Conservation (phyloP, 2,329 filamentous ascomycete species). For the Phialemoniopsis sp. region DNA sequence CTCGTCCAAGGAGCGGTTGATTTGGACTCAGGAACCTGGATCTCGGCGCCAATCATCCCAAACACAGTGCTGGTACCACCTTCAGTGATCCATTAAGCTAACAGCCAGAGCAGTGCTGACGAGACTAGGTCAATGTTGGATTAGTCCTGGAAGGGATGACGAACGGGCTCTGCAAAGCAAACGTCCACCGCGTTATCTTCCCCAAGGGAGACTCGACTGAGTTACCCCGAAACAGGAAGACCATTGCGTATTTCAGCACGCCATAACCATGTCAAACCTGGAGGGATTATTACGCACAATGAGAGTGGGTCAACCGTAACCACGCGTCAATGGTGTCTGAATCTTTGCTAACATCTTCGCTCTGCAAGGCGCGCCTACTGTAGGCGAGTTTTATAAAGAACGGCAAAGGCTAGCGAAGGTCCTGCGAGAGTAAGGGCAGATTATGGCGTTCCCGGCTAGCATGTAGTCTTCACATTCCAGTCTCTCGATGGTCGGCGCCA, state of each 20-base stretch:
- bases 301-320: not conserved
- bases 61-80: not conserved
- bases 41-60: not conserved
- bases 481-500: too few species aligned
- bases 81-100: not conserved
- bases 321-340: too few species aligned
- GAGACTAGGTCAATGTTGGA: conserved; percentile 1
- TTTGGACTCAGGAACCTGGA: conserved; percentile 1
- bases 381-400: conserved; percentile 1
- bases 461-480: too few species aligned
- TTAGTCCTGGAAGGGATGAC: conserved; percentile 1
- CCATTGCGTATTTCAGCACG: conserved; percentile 1
- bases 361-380: not conserved
- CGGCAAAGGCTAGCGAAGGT: not conserved
- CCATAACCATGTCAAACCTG: conserved; percentile 1
- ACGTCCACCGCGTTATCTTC: conserved; percentile 1
- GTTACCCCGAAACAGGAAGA: conserved; percentile 1
- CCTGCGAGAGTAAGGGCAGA: too few species aligned
- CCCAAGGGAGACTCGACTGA: not conserved
- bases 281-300: not conserved
- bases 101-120: not conserved
- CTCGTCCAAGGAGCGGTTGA: conserved; percentile 1
- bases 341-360: not conserved
- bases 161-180: conserved; percentile 1
- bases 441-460: too few species aligned